Evolutionary conservation across 768 basidiomycete species (phyloP).

Genomic region (Rhodotorula toruloides): DNA sequence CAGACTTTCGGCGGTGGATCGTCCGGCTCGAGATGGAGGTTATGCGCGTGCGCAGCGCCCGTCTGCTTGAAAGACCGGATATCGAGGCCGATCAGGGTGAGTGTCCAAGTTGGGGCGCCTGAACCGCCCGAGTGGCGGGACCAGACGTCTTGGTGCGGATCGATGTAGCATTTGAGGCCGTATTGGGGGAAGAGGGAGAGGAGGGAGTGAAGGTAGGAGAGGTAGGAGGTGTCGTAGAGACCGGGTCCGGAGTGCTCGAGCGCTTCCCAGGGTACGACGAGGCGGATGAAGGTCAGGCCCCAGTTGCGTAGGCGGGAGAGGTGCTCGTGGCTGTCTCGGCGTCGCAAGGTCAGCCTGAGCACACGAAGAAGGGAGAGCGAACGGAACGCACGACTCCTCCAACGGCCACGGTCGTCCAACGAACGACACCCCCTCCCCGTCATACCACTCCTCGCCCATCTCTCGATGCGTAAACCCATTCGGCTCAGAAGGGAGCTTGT

Average conservation of each 20-base stretch:
- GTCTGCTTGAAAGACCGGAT: constrained; percentile 69
- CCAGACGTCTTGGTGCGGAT: constrained; percentile 84
- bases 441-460: constrained; percentile 62
- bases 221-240: constrained; percentile 74
- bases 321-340: constrained; percentile 28
- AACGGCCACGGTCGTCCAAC: constrained; percentile 87
- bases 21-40: constrained; percentile 53
- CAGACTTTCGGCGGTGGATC: constrained; percentile 41
- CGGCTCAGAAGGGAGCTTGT: constrained; percentile 60
- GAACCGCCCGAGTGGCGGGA: constrained; percentile 90
- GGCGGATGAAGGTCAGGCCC: constrained; percentile 46
- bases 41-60: constrained; percentile 80
- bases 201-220: constrained; percentile 68
- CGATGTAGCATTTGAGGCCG: constrained; percentile 67
- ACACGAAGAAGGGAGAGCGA: constrained; percentile 48
- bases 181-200: constrained; percentile 63
- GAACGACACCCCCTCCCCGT: constrained; percentile 68
- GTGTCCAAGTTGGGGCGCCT: constrained; percentile 86
- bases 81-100: constrained; percentile 80
- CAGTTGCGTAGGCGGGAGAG: constrained; percentile 32
- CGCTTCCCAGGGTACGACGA: constrained; percentile 95
- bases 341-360: constrained; percentile 48
- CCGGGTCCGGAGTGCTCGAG: constrained; percentile 88
- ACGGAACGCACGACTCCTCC: constrained; percentile 68
- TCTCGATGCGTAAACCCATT: constrained; percentile 46